Conservation (phyloP, 495 filamentous ascomycete genomes). For the Penicillium coprophilum region DNA sequence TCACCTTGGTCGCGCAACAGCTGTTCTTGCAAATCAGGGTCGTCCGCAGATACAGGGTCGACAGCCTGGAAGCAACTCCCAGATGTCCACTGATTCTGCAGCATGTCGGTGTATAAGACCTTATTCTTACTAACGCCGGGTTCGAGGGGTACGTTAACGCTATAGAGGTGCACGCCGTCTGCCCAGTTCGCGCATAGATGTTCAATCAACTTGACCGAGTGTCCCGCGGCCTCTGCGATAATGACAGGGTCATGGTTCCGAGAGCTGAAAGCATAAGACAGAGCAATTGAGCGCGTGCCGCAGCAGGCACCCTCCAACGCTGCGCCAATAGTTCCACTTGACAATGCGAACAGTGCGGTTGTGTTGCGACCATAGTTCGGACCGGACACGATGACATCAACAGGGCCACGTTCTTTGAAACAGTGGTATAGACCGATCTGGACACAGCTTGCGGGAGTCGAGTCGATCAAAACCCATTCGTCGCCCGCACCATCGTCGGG, state of each 20-base stretch:
- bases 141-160: conserved; percentile 81
- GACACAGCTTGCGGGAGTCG: conserved; percentile 81
- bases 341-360: conserved; percentile 87
- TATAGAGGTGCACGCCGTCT: conserved; percentile 74
- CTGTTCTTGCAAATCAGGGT: conserved; percentile 57
- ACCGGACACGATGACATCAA: conserved; percentile 86
- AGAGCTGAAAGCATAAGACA: conserved; percentile 84
- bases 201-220: conserved; percentile 74
- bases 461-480: conserved; percentile 92
- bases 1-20: conserved; percentile 60
- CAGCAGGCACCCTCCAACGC: conserved; percentile 93
- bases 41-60: conserved; percentile 41
- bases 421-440: conserved; percentile 89
- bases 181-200: conserved; percentile 74
- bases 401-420: conserved; percentile 71
- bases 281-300: conserved; percentile 70
- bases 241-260: conserved; percentile 75
- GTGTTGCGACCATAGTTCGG: conserved; percentile 96
- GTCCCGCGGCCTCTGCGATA: conserved; percentile 69
- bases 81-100: conserved; percentile 84
- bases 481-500: conserved; percentile 59
- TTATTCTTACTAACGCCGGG: conserved; percentile 64
- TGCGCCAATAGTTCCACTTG: conserved; percentile 84
- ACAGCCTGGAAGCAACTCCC: conserved; percentile 79
- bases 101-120: conserved; percentile 74